These are phyloP conservation scores for Suhomyces terraborum DNA, from an alignment of 1,139 yeast species.

Conservation along the genomic window DNA sequence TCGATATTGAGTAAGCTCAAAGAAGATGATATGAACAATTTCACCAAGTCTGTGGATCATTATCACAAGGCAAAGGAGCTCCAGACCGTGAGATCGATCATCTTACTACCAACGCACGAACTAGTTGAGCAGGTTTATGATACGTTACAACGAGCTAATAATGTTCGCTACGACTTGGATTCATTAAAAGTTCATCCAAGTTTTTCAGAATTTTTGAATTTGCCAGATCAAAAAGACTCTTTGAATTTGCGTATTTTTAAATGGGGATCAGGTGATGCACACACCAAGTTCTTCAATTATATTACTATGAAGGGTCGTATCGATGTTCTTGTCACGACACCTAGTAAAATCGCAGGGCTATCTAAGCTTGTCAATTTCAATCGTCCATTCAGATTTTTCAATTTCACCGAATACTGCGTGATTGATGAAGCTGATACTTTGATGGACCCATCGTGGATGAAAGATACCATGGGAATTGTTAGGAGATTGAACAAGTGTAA, in stretches of 20 bases:
- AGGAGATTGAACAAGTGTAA: conserved; percentile 54
- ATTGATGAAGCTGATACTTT: conserved; percentile 97
- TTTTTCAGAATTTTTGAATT: conserved; percentile 27
- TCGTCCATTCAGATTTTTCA: conserved; percentile 50
- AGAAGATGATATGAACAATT: conserved; percentile 48
- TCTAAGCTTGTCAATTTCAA: conserved; percentile 45
- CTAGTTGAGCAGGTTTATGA: conserved; percentile 76
- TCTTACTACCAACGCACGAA: conserved; percentile 87
- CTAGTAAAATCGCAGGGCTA: conserved; percentile 60
- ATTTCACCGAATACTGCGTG: conserved; percentile 59
- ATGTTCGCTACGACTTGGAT: conserved; percentile 25
- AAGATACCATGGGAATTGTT: conserved; percentile 63
- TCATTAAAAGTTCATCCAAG: conserved; percentile 21
- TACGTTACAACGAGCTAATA: conserved; percentile 48
- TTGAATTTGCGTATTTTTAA: conserved; percentile 51
- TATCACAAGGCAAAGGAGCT: conserved; percentile 32
- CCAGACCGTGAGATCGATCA: conserved; percentile 63
- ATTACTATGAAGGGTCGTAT: conserved; percentile 50
- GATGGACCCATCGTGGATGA: conserved; percentile 79
- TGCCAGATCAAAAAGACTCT: conserved; percentile 27
- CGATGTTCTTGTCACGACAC: conserved; percentile 85
- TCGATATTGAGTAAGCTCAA: conserved; percentile 71
- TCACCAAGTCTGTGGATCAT: conserved; percentile 27
- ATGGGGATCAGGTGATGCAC: conserved; percentile 60
- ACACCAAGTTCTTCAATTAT: conserved; percentile 50